Evolutionary conservation across 2,329 filamentous ascomycete genomes (phyloP).

Genomic region (Colletotrichum sansevieriae): DNA sequence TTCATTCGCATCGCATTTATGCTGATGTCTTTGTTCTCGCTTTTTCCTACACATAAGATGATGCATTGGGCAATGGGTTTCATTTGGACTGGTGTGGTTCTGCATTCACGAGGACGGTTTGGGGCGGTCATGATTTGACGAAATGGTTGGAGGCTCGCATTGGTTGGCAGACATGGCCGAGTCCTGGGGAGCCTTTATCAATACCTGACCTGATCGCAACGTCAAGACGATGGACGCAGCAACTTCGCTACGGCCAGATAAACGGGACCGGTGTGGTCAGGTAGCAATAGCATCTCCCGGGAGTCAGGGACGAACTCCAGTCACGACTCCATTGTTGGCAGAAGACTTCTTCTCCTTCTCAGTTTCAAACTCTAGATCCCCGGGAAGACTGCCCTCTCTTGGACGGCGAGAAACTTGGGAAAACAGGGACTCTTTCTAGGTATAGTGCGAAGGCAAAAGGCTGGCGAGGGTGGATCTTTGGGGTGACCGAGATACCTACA

Average conservation of each 20-base stretch:
- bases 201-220: background rate
- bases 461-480: conserved; percentile 29
- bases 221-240: background rate
- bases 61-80: conserved; percentile 41
- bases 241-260: background rate
- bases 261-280: too few relatives aligned
- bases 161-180: conserved; percentile 9
- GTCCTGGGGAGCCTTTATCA: background rate
- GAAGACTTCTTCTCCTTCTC: conserved; percentile 16
- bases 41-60: conserved; percentile 36
- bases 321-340: conserved; percentile 1
- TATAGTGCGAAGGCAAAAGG: conserved; percentile 26
- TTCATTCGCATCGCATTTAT: conserved; percentile 14
- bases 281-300: background rate
- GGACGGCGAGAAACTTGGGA: conserved; percentile 10
- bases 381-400: conserved; percentile 12
- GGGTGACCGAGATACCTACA: conserved; percentile 34
- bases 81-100: conserved; percentile 35
- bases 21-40: conserved; percentile 14
- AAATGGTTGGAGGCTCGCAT: conserved; percentile 18
- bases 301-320: background rate
- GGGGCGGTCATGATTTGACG: conserved; percentile 25
- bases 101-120: conserved; percentile 33
- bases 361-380: conserved; percentile 17
- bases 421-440: conserved; percentile 29